Base-by-base conservation (phyloP, 106 monocot species). In the Apostasia ramifera region DNA sequence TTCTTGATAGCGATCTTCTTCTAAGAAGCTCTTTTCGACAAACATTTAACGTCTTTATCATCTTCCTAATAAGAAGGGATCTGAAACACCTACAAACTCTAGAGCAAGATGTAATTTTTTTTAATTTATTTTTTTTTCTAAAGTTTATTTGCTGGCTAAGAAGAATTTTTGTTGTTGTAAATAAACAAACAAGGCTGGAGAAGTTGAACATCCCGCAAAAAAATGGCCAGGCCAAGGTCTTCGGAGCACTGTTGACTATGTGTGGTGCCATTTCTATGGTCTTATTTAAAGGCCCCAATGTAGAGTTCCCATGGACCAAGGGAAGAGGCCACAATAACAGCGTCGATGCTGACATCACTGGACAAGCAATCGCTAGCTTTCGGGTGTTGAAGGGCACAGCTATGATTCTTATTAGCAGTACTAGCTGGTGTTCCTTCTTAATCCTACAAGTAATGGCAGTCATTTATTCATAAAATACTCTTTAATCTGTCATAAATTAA, bases 241-340 rank as follows among this genome's bases (percentile, higher is more conserved):
- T 78, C 10, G 93, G 93, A 12, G 82, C 93, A 0, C 26, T 89
- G 12, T 52, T 89, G 2, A 86, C 84, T 2, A 84, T 93, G 4
- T 78, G 60, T 3, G 93, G 89, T 7, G 93, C 93, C 8, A 6
- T 93, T 60, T 74, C 84, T 1, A 89, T 93, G 93, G 86, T 84
- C 26, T 40, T 93, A 13, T 93, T 89, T 80, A 77, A 66, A 58
- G 93, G 93, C 2, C 84, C 93, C 9, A 73, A 70, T 38, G 58
- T 89, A 5, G 67, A 79, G 4, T 80, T 89, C 59, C 51, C 66
- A 4, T 86, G 86, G 89, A 1, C 79, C 3, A 76, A 73, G 13
- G 57, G 57, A 8, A 12, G 6, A 12, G 3, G 40, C 12, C 81
- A 83, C 63, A 66, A 76, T 13, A 8, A 3, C 39, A 55, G 42